Conservation (phyloP, 306 rosid genomes). For the Delonix regia region DNA sequence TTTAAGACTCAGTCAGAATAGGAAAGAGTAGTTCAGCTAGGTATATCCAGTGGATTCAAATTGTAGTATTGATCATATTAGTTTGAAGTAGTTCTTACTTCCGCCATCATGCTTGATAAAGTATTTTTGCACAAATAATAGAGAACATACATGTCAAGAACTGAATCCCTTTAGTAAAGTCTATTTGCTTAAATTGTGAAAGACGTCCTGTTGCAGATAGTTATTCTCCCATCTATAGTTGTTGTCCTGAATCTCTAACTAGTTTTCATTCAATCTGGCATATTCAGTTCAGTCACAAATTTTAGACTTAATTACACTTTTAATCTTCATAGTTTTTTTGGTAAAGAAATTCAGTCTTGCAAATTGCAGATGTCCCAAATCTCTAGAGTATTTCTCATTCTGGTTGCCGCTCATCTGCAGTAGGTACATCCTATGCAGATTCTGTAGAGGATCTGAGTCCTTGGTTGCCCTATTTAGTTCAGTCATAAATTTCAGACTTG, state of each 20-base stretch:
- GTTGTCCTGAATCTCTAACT: background rate
- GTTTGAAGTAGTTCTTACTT: background rate
- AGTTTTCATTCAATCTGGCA: background rate
- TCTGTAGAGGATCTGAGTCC: too few species aligned
- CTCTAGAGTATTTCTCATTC: too few species aligned
- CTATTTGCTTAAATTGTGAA: background rate
- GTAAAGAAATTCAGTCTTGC: too few species aligned
- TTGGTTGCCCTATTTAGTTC: too few species aligned
- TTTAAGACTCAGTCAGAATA: background rate
- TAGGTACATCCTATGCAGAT: too few species aligned
- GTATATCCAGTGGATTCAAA: background rate
- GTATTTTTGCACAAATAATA: background rate
- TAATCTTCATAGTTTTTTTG: too few species aligned
- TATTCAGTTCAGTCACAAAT: background rate
- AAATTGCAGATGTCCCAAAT: too few species aligned
- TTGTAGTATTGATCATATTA: background rate
- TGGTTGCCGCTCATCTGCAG: too few species aligned
- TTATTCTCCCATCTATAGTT: background rate
- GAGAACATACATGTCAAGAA: background rate
- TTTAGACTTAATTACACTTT: too few species aligned
- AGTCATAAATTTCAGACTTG: too few species aligned
- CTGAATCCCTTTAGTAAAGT: background rate
- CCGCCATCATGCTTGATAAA: background rate
- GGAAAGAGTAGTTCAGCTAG: background rate
- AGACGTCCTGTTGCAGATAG: background rate